A percentile compares a stretch with the other conserved stretches of the same genome.
Evolutionary conservation across 257 asterid genomes (phyloP).

Genomic region (Ilex aquifolium): DNA sequence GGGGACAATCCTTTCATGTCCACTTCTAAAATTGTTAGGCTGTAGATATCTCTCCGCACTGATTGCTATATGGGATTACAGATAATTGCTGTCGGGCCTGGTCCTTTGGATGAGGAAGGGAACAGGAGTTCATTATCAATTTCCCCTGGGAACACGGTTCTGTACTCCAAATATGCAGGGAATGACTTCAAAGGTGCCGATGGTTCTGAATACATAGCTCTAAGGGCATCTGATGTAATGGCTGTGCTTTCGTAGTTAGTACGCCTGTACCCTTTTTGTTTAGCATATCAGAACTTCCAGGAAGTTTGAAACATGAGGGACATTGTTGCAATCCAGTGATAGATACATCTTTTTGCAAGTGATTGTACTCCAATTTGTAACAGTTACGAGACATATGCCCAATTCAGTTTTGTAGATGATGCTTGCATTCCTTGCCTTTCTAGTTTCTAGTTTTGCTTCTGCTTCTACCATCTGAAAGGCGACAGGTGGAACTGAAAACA

Average conservation of each 20-base stretch:
- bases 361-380: too few relatives aligned
- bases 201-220: slow-evolving; percentile 65
- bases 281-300: too few relatives aligned
- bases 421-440: too few relatives aligned
- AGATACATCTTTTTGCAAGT: too few relatives aligned
- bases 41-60: not conserved
- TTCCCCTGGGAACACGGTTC: slow-evolving; percentile 65
- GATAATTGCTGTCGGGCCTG: slow-evolving; percentile 91
- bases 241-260: slow-evolving; percentile 59
- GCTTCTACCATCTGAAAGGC: too few relatives aligned
- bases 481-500: too few relatives aligned
- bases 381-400: too few relatives aligned
- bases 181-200: slow-evolving; percentile 76
- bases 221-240: slow-evolving; percentile 77
- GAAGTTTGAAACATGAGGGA: too few relatives aligned
- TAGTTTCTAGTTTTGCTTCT: too few relatives aligned
- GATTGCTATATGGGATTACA: slow-evolving; percentile 10
- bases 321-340: too few relatives aligned
- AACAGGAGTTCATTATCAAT: slow-evolving; percentile 62
- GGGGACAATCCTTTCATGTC: not conserved
- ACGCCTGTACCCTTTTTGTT: not conserved
- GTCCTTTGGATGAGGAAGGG: slow-evolving; percentile 81
- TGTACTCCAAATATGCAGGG: slow-evolving; percentile 89
- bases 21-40: not conserved
- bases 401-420: too few relatives aligned